Percentiles rank a stretch among this genome's conserved stretches.
Evolutionary conservation across 1,284 basidiomycete genomes (phyloP).

Genomic region (Malassezia arunalokei): DNA sequence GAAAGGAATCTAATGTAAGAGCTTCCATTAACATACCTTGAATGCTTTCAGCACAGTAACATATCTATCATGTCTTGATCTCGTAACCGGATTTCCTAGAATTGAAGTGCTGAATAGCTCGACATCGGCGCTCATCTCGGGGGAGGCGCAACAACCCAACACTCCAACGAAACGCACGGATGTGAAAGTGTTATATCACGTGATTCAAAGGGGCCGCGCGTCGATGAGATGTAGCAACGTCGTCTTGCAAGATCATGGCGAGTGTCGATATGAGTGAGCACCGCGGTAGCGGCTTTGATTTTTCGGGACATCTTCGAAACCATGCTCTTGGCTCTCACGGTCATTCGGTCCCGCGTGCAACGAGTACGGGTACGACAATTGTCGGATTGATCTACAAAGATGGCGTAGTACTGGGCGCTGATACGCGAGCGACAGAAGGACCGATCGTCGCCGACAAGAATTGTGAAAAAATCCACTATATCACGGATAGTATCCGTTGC

Average conservation of each 20-base stretch:
- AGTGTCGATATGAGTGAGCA: not conserved
- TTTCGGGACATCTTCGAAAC: constrained; percentile 64
- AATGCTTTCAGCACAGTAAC: constrained; percentile 27
- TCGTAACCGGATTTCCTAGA: constrained; percentile 38
- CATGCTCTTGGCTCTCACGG: constrained; percentile 62
- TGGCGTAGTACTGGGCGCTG: constrained; percentile 88
- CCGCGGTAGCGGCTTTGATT: constrained; percentile 56
- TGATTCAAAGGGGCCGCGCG: constrained; percentile 13
- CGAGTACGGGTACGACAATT: constrained; percentile 81
- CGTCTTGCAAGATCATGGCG: not conserved
- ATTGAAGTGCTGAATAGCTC: constrained; percentile 47
- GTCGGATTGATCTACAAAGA: constrained; percentile 78
- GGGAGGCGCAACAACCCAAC: not conserved
- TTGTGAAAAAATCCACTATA: constrained; percentile 98
- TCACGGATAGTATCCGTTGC: constrained; percentile 61
- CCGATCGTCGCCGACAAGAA: constrained; percentile 98
- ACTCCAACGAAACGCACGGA: not conserved
- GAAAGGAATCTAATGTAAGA: constrained; percentile 26
- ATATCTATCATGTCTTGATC: constrained; percentile 40
- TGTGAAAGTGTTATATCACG: constrained; percentile 4
- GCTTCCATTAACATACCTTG: not conserved
- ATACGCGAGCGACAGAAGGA: constrained; percentile 88
- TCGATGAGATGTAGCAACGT: not conserved
- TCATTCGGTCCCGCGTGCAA: constrained; percentile 51
- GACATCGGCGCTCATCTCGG: constrained; percentile 17